These are phyloP conservation scores for Fagus crenata DNA, from an alignment of 306 rosid species.

Conservation along the genomic window DNA sequence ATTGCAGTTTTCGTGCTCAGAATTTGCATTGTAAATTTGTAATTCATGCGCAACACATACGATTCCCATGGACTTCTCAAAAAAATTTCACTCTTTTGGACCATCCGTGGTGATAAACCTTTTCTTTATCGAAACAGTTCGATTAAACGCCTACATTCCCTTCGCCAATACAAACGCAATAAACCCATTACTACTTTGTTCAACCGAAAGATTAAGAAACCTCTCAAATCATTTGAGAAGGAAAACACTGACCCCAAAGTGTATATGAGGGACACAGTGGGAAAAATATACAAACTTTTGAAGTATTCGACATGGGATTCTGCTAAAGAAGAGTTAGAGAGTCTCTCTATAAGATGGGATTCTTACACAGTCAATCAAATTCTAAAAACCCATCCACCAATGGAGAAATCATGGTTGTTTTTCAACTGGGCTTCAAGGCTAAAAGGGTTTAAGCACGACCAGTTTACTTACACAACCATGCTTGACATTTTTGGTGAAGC, in stretches of 20 bases:
- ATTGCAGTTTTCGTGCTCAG: no score
- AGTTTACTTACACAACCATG: constrained; percentile 82
- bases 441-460: constrained; percentile 71
- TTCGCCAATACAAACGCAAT: constrained; percentile 35
- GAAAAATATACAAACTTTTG: constrained; percentile 46
- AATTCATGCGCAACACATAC: constrained; percentile 14
- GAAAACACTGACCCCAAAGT: constrained; percentile 17
- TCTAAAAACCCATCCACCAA: constrained; percentile 80
- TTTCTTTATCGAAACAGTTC: constrained; percentile 10
- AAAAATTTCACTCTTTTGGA: constrained; percentile 14
- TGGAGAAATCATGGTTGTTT: constrained; percentile 88
- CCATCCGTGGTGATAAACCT: constrained; percentile 6
- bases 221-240: constrained; percentile 18
- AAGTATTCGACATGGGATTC: constrained; percentile 71
- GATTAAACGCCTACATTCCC: constrained; percentile 39
- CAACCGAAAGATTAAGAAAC: constrained; percentile 11
- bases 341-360: constrained; percentile 68
- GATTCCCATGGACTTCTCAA: constrained; percentile 34
- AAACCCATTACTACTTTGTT: constrained; percentile 26
- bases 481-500: constrained; percentile 86
- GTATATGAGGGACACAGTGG: constrained; percentile 55
- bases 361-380: constrained; percentile 80
- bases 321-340: constrained; percentile 49
- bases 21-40: background rate
- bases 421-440: constrained; percentile 70